Evolutionary conservation across 129 eudicot genomes (phyloP).

Genomic region (Tanacetum coccineum): DNA sequence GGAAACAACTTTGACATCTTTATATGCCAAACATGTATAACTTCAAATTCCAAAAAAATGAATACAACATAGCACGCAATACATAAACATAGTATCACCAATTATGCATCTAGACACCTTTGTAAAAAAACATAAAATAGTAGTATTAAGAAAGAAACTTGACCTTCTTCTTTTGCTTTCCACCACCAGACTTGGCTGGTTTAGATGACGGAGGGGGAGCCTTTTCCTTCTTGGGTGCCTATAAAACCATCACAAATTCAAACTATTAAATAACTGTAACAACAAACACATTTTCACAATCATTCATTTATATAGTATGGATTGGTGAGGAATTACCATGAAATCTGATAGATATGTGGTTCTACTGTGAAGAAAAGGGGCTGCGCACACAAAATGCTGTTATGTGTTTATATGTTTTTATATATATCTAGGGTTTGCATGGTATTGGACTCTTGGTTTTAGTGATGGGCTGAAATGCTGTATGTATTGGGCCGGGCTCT

Average conservation of each 20-base stretch:
- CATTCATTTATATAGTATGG: no score
- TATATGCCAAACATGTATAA: no score
- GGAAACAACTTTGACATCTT: no score
- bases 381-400: slow-evolving; percentile 16
- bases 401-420: slow-evolving; percentile 3
- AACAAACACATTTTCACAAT: no score
- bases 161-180: slow-evolving; percentile 95
- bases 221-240: slow-evolving; percentile 88
- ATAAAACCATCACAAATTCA: not conserved
- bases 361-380: slow-evolving; percentile 15
- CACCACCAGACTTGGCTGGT: slow-evolving; percentile 94
- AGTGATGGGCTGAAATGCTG: not conserved
- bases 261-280: not conserved
- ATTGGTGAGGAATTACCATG: no score
- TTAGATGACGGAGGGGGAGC: slow-evolving; percentile 91
- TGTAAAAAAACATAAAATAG: no score
- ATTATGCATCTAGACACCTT: not conserved
- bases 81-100: no score
- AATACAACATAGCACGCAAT: no score
- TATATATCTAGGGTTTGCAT: slow-evolving; percentile 36
- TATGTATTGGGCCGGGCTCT: slow-evolving; percentile 15
- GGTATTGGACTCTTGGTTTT: not conserved
- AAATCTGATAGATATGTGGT: slow-evolving; percentile 18
- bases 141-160: not conserved
- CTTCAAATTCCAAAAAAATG: no score